A percentile compares a stretch with the other conserved stretches of the same genome.
phyloP scores from a whole-genome alignment of 2,329 filamentous ascomycete species.

The Nemania serpens region DNA sequence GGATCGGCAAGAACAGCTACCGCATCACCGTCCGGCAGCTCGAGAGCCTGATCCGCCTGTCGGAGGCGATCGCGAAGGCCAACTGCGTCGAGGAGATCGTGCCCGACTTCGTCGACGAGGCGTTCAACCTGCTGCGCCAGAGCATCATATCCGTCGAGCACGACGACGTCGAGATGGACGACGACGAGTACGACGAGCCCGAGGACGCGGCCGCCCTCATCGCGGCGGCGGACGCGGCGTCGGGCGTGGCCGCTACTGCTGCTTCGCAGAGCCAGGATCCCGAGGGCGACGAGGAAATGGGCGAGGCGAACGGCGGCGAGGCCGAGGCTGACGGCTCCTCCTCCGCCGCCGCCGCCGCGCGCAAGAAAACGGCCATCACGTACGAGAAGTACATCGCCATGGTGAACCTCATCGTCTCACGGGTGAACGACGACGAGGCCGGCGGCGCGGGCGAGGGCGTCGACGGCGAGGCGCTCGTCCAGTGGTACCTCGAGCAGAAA shows the following conservation, averaged over 20 bases:
- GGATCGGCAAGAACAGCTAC: conserved; percentile 92
- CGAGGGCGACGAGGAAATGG: conserved; percentile 53
- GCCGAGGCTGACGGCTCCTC: conserved; percentile 45
- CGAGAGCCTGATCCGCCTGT: conserved; percentile 92
- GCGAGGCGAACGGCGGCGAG: conserved; percentile 48
- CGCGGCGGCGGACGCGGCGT: conserved; percentile 56
- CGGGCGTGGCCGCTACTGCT: conserved; percentile 47
- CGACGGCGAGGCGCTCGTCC: conserved; percentile 76
- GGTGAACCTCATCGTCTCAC: conserved; percentile 81
- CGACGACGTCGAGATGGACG: conserved; percentile 93
- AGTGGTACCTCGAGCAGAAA: conserved; percentile 92
- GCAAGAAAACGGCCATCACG: conserved; percentile 81
- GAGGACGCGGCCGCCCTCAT: conserved; percentile 53
- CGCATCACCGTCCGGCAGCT: conserved; percentile 96
- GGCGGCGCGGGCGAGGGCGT: conserved; percentile 77
- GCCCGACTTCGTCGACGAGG: conserved; percentile 84
- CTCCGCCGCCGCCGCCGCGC: conserved; percentile 47
- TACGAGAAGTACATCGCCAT: conserved; percentile 95
- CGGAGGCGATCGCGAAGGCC: conserved; percentile 96
- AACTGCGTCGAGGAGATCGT: conserved; percentile 94
- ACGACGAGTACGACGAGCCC: conserved; percentile 67
- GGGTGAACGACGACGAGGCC: conserved; percentile 81
- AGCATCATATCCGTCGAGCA: conserved; percentile 98
- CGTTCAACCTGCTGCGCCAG: conserved; percentile 86
- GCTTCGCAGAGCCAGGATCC: conserved; percentile 38